These are phyloP conservation scores for Lipomyces japonicus DNA, from an alignment of 805 yeast genomes.

Conservation along the genomic window DNA sequence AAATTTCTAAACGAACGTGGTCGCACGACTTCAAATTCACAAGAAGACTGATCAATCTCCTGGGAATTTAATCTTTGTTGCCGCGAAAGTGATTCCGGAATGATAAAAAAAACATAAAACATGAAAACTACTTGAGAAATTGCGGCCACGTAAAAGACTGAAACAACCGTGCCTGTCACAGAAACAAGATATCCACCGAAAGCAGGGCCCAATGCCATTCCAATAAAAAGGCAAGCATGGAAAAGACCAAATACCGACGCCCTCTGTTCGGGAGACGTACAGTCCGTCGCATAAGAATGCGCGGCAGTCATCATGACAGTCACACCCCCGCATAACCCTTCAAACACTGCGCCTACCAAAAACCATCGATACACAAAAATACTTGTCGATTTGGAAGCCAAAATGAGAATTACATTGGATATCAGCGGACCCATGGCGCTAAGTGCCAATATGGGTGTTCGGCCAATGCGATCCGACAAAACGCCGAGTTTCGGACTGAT, in stretches of 20 bases:
- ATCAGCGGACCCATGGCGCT: conserved; percentile 14
- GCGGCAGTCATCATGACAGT: conserved; percentile 54
- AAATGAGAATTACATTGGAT: conserved; percentile 7
- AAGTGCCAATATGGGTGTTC: conserved; percentile 16
- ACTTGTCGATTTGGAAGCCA: conserved; percentile 13
- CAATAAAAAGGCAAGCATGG: conserved; percentile 33
- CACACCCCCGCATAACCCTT: conserved; percentile 60
- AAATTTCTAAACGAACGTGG: conserved; percentile 2
- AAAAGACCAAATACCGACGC: conserved; percentile 34
- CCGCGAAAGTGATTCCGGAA: conserved; percentile 27
- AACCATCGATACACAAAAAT: conserved; percentile 34
- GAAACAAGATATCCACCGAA: conserved; percentile 29
- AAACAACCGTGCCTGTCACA: conserved; percentile 15
- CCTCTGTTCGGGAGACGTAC: conserved; percentile 59
- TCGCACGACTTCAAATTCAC: conserved; percentile 5
- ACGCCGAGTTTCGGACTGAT: conserved; percentile 20
- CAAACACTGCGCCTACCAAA: conserved; percentile 45
- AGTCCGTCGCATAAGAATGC: conserved; percentile 71
- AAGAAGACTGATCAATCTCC: conserved; percentile 13
- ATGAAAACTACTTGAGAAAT: conserved; percentile 8
- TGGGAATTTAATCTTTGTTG: conserved; percentile 20
- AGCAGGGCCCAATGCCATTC: conserved; percentile 33
- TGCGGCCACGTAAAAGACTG: conserved; percentile 12
- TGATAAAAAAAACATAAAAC: conserved; percentile 5
- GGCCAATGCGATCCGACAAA: conserved; percentile 26